Evolutionary conservation across 306 rosid species (phyloP).

Genomic region (Cicer yamashitae): DNA sequence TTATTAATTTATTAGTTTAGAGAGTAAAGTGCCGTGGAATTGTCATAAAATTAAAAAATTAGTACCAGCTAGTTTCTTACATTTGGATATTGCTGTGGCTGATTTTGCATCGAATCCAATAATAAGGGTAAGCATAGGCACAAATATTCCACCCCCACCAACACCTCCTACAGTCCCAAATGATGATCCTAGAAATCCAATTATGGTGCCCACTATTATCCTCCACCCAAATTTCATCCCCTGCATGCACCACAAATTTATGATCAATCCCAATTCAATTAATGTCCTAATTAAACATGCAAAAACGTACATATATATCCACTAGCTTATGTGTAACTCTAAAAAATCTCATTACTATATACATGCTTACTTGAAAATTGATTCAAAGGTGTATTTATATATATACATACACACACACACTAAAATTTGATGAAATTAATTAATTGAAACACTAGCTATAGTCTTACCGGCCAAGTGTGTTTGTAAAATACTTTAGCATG

Average conservation of each 20-base stretch:
- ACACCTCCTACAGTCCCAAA: slow-evolving; percentile 92
- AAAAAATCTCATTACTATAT: neutral
- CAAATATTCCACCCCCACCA: slow-evolving; percentile 93
- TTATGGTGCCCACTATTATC: slow-evolving; percentile 62
- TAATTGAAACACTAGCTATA: neutral
- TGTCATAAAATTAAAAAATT: too few species aligned
- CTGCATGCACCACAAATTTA: slow-evolving; percentile 41
- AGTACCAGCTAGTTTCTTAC: slow-evolving; percentile 48
- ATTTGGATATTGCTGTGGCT: slow-evolving; percentile 86
- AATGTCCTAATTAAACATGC: neutral
- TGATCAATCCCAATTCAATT: neutral
- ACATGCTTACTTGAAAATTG: slow-evolving; percentile 12
- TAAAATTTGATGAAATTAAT: neutral
- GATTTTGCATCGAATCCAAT: slow-evolving; percentile 63
- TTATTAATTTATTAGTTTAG: too few species aligned
- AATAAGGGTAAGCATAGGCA: slow-evolving; percentile 76
- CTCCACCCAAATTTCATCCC: slow-evolving; percentile 77
- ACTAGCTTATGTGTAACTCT: neutral
- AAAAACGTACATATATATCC: neutral
- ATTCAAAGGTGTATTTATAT: neutral
- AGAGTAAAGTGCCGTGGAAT: too few species aligned
- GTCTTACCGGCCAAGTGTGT: slow-evolving; percentile 84
- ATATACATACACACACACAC: too few species aligned
- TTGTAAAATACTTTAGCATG: slow-evolving; percentile 53
- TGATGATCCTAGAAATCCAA: slow-evolving; percentile 84